These are phyloP conservation scores for Hypericum androsaemum DNA, from an alignment of 345 rosid species.

Conservation along the genomic window DNA sequence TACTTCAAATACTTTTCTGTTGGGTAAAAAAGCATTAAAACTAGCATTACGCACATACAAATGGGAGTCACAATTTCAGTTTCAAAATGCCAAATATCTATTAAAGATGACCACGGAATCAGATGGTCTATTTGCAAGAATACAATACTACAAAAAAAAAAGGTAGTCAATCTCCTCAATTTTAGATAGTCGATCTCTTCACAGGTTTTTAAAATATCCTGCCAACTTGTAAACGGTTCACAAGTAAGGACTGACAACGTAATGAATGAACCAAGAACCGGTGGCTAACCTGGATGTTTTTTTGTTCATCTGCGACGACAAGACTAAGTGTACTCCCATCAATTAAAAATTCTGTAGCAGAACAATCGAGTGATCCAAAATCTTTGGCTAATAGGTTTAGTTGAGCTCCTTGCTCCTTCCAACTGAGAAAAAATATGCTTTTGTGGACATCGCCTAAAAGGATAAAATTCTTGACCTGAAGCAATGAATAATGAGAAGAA, in stretches of 20 bases:
- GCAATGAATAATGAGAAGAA: slow-evolving; percentile 1
- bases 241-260: neutral
- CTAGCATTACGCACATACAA: no score
- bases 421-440: slow-evolving; percentile 86
- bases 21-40: no score
- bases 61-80: no score
- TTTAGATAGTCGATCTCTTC: no score
- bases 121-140: no score
- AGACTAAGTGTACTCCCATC: slow-evolving; percentile 95
- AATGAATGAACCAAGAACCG: neutral
- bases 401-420: slow-evolving; percentile 99
- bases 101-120: no score
- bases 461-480: slow-evolving; percentile 92
- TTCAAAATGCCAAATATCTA: no score
- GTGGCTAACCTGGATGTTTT: slow-evolving; percentile 71
- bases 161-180: no score
- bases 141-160: no score
- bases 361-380: slow-evolving; percentile 86
- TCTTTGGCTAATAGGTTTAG: slow-evolving; percentile 90
- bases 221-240: neutral
- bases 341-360: slow-evolving; percentile 90
- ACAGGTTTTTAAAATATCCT: neutral
- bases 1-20: no score
- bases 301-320: slow-evolving; percentile 86
- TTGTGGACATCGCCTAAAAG: slow-evolving; percentile 86